A percentile compares a stretch with the other conserved stretches of the same genome.
phyloP scores from a whole-genome alignment of 2,329 filamentous ascomycete species.

The Mariannaea sp. region DNA sequence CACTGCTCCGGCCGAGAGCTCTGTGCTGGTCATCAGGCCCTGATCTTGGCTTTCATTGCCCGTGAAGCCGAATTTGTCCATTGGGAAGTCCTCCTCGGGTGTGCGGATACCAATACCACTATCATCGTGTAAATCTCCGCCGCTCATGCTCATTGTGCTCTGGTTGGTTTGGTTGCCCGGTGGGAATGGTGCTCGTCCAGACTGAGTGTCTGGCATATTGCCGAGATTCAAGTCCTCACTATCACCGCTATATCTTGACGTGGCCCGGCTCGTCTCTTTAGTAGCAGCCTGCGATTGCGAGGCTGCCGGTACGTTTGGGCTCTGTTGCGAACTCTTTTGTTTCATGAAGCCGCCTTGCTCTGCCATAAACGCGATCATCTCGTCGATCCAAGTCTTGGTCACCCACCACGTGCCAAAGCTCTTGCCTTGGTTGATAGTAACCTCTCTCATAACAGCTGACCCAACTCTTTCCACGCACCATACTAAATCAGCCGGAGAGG shows the following conservation, averaged over 20 bases:
- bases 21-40: slow-evolving; percentile 41
- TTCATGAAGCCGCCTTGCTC: slow-evolving; percentile 88
- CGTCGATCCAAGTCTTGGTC: slow-evolving; percentile 92
- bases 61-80: slow-evolving; percentile 61
- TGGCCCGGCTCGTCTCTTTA: slow-evolving; percentile 44
- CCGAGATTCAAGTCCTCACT: slow-evolving; percentile 53
- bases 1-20: slow-evolving; percentile 31
- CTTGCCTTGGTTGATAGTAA: slow-evolving; percentile 76
- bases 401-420: slow-evolving; percentile 95
- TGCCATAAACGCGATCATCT: slow-evolving; percentile 89
- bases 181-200: slow-evolving; percentile 56
- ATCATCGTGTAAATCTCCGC: slow-evolving; percentile 65
- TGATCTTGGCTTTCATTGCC: slow-evolving; percentile 44
- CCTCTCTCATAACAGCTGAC: slow-evolving; percentile 77
- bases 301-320: slow-evolving; percentile 31
- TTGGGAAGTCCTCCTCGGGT: slow-evolving; percentile 66
- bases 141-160: slow-evolving; percentile 43
- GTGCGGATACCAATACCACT: slow-evolving; percentile 76
- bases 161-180: slow-evolving; percentile 50
- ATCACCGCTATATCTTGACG: slow-evolving; percentile 49
- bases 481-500: slow-evolving; percentile 72
- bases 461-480: slow-evolving; percentile 77
- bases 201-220: slow-evolving; percentile 54
- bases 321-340: slow-evolving; percentile 51
- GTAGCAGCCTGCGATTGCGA: slow-evolving; percentile 43